Evolutionary conservation across 2,329 filamentous ascomycete genomes (phyloP), one percentile per base, ranked within the genome.

Genomic region (Teratosphaeria nubilosa): DNA sequence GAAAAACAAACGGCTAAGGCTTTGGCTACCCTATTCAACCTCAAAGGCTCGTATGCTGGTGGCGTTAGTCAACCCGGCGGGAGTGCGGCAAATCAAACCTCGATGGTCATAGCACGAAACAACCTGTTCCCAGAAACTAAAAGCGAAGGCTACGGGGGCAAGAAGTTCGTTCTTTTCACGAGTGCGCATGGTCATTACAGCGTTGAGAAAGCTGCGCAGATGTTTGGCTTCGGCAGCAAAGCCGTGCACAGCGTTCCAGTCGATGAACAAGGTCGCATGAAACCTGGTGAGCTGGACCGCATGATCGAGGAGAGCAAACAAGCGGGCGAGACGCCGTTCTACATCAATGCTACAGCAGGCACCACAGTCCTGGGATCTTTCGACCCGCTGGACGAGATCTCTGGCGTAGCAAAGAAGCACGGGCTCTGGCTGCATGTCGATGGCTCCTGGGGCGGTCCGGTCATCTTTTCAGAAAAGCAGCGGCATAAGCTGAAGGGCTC

Each of bases 281-380:
- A 83, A 27, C 79, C 87, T 0, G 69, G 76, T 0, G 82, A 82
- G 16, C 79, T 99, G 10, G 82, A 87, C 25, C 76, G 77, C 1
- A 76, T 85, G 48, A 77, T 96, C 31, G 55, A 76, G 5, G 77
- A 80, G 56, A 85, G 88, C 25, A 84, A 85, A 66, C 66, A 70
- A 0, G 79, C 85, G 54, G 90, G 88, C 34, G 84, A 86, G 69
- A 94, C 88, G 0, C 92, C 94, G 0, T 87, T 99, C 61, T 96
- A 95, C 74, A 89, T 97, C 70, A 97, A 96, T 70, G 88, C 91
- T 5, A 97, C 94, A 0, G 92, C 94, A 0, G 94, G 94, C 20
- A 96, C 92, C 1, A 99, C 94, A 0, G 92, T 97, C 1, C 78
- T 92, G 62, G 94, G 94, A 16, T 90, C 88, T 0, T 99, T 87